Evolutionary conservation across 1,139 yeast genomes (phyloP).

Genomic region (Candida smagusa): DNA sequence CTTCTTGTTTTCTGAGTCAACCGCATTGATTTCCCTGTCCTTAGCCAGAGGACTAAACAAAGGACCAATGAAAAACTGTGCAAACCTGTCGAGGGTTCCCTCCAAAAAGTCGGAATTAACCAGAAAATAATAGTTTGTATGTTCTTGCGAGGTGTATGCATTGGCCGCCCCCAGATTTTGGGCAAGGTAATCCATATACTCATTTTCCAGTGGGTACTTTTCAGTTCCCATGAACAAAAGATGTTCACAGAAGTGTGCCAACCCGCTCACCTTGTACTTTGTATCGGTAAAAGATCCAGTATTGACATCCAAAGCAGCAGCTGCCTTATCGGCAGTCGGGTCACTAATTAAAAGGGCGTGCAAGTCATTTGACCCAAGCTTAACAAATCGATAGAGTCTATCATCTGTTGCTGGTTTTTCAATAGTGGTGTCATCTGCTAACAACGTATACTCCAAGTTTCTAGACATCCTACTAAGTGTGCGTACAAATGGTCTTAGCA

Average conservation of each 20-base stretch:
- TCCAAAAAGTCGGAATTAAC: slow-evolving; percentile 70
- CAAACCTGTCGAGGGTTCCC: slow-evolving; percentile 88
- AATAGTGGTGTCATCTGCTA: slow-evolving; percentile 22
- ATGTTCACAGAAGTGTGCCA: slow-evolving; percentile 97
- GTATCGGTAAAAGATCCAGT: slow-evolving; percentile 90
- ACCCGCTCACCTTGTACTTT: slow-evolving; percentile 63
- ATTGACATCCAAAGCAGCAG: slow-evolving; percentile 89
- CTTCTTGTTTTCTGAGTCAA: slow-evolving; percentile 93
- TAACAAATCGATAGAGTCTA: slow-evolving; percentile 65
- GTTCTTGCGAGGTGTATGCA: slow-evolving; percentile 87
- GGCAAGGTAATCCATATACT: slow-evolving; percentile 72
- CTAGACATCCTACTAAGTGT: background rate
- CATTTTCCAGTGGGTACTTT: slow-evolving; percentile 89
- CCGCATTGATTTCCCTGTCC: slow-evolving; percentile 91
- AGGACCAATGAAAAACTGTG: slow-evolving; percentile 88
- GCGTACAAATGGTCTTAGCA: background rate
- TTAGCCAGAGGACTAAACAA: slow-evolving; percentile 77
- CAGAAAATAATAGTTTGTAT: slow-evolving; percentile 90
- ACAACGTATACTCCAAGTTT: slow-evolving; percentile 5
- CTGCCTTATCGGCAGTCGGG: slow-evolving; percentile 82
- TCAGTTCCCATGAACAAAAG: slow-evolving; percentile 94
- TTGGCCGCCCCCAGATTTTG: slow-evolving; percentile 65
- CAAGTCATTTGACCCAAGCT: slow-evolving; percentile 59
- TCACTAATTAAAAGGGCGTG: slow-evolving; percentile 80
- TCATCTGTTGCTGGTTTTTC: slow-evolving; percentile 72